Evolutionary conservation across 768 basidiomycete species (phyloP), one percentile per base, ranked within the genome.

Genomic region (Suillus discolor): DNA sequence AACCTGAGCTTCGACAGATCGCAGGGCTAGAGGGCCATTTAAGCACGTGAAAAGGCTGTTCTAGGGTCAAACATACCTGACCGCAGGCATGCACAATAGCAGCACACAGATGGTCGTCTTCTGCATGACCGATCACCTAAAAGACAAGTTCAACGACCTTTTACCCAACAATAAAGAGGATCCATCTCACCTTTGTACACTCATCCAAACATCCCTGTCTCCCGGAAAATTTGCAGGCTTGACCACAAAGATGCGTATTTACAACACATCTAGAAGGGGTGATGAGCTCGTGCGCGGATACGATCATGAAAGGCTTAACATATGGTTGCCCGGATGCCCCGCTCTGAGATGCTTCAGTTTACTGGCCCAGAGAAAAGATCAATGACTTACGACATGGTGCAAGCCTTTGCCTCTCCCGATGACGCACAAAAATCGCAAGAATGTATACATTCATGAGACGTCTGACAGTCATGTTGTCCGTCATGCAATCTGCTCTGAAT

Each of bases 61-160:
- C 9, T 2, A 23, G 0, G 11, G 2, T n/a, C 16, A 51, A 38
- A 34, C 74, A 65, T 65, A 83, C 88, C 80, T 82, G 73, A 28
- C 86, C 88, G 62, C 89, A 89, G 45, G 80, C 81, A 66, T 89
- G 89, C 0, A 80, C 69, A 25, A 75, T 72, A 4, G 86, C 85
- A 0, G 86, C 80, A 68, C 88, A 89, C 59, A 82, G 65, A 68
- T 89, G 89, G 12, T 80, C 82, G 0, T 79, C 80, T 8, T 81
- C 86, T 2, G 62, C 47, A 62, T 89, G 87, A 20, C 79, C 80
- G 3, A 79, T 77, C 4, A 82, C 75, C 86, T 89, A 67, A 6
- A 34, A 18, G 18, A 36, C 9, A 18, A 18, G 6, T 13, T 36
- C 23, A 13, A 25, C 9, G 20, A 13, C 25, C 51, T 9, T 34